Evolutionary conservation across 345 rosid species (phyloP).

Genomic region (Excoecaria cochinchinensis): DNA sequence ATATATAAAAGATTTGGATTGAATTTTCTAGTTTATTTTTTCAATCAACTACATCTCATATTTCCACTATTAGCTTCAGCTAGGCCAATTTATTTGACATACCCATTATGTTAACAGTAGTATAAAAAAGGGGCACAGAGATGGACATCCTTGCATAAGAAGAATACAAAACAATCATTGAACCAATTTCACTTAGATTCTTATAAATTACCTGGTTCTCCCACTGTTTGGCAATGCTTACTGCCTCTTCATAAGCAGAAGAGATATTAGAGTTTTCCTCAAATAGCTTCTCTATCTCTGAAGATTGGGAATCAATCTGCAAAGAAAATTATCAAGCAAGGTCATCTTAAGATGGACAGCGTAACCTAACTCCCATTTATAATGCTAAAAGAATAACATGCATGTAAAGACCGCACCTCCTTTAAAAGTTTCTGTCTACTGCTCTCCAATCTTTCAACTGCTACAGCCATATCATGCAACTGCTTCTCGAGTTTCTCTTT

Average conservation of each 20-base stretch:
- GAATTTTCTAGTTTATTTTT: not conserved
- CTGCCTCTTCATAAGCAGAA: conserved; percentile 71
- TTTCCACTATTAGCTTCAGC: conserved; percentile 1
- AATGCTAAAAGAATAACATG: conserved; percentile 4
- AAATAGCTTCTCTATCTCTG: conserved; percentile 91
- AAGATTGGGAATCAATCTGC: conserved; percentile 94
- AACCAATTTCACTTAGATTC: not conserved
- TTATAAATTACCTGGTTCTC: conserved; percentile 56
- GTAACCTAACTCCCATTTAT: conserved; percentile 7
- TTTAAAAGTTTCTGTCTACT: conserved; percentile 92
- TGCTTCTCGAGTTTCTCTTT: conserved; percentile 82
- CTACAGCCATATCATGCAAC: conserved; percentile 94
- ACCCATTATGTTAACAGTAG: too few species aligned
- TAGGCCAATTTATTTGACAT: not conserved
- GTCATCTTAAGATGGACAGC: conserved; percentile 14
- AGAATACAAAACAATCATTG: conserved; percentile 15
- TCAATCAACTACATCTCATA: not conserved
- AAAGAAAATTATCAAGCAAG: conserved; percentile 11
- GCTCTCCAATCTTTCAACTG: conserved; percentile 84
- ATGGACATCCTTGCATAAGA: not conserved
- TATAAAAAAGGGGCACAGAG: not conserved
- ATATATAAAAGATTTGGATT: not conserved
- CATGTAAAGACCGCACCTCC: conserved; percentile 54
- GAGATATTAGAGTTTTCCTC: conserved; percentile 80
- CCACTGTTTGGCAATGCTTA: conserved; percentile 63